Evolutionary conservation across 306 rosid genomes (phyloP).

Genomic region (Cicer chorassanicum): DNA sequence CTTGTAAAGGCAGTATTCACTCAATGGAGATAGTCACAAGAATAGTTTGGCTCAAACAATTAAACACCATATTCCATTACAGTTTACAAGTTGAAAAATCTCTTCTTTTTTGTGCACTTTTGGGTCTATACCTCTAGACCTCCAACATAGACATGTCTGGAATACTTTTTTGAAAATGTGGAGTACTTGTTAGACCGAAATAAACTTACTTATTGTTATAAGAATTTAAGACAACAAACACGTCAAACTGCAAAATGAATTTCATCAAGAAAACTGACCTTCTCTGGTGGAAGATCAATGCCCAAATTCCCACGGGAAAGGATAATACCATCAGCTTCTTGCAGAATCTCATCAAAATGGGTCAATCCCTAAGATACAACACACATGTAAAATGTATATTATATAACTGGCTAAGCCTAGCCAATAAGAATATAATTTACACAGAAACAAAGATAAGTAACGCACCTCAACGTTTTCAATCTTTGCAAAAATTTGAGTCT

Average conservation of each 20-base stretch:
- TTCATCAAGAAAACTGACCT: constrained; percentile 58
- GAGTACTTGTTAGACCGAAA: constrained; percentile 1
- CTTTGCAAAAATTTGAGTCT: constrained; percentile 92
- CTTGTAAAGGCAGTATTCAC: not conserved
- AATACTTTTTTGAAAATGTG: not conserved
- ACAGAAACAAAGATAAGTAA: constrained; percentile 35
- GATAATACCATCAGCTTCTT: constrained; percentile 95
- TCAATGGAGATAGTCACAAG: not conserved
- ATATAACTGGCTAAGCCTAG: constrained; percentile 22
- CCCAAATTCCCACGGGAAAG: constrained; percentile 95
- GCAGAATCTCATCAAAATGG: constrained; percentile 92
- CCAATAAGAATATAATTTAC: constrained; percentile 23
- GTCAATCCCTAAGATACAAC: constrained; percentile 69
- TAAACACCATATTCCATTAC: not conserved
- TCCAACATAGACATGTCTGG: not conserved
- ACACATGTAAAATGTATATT: not conserved
- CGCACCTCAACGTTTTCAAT: constrained; percentile 88
- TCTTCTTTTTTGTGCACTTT: not conserved
- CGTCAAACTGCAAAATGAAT: constrained; percentile 32
- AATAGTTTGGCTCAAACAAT: not conserved
- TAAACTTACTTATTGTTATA: constrained; percentile 1
- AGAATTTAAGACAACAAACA: constrained; percentile 10
- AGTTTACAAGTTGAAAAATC: not conserved
- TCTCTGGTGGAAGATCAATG: constrained; percentile 96
- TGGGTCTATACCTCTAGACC: constrained; percentile 1